phyloP scores from a whole-genome alignment of 108 stramenopile species.

The Licmophora abbreviata region DNA sequence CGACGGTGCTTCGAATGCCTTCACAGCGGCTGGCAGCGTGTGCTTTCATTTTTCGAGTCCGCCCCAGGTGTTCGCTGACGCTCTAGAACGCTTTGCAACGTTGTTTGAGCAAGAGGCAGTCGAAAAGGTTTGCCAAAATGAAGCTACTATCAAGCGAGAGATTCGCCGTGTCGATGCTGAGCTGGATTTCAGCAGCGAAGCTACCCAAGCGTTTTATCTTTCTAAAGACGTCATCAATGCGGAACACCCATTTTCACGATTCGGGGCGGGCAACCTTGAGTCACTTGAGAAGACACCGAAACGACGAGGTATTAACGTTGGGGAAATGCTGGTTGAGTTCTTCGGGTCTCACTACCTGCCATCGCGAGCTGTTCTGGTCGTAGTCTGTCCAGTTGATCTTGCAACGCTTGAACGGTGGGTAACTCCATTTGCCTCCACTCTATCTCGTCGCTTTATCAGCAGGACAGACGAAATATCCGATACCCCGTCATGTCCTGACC shows the following conservation, averaged over 20 bases:
- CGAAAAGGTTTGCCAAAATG: constrained; percentile 22
- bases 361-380: constrained; percentile 50
- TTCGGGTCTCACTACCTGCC: constrained; percentile 51
- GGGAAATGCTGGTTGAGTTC: constrained; percentile 32
- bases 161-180: constrained; percentile 58
- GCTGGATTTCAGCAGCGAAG: constrained; percentile 41
- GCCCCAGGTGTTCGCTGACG: constrained; percentile 36
- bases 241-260: constrained; percentile 60
- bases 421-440: constrained; percentile 38
- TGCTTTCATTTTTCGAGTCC: constrained; percentile 67
- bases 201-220: constrained; percentile 40
- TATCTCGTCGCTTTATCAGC: constrained; percentile 23
- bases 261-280: constrained; percentile 46
- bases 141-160: constrained; percentile 36
- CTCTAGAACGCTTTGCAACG: constrained; percentile 47
- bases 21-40: constrained; percentile 62
- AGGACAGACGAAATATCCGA: constrained; percentile 1
- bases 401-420: constrained; percentile 50
- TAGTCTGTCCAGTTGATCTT: constrained; percentile 38
- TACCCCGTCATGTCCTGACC: constrained; percentile 7
- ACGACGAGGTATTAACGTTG: constrained; percentile 40
- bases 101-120: constrained; percentile 37
- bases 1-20: constrained; percentile 63
- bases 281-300: constrained; percentile 41
- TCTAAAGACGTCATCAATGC: constrained; percentile 51